phyloP scores from a whole-genome alignment of 768 basidiomycete genomes.

The Leccinellum luteum region DNA sequence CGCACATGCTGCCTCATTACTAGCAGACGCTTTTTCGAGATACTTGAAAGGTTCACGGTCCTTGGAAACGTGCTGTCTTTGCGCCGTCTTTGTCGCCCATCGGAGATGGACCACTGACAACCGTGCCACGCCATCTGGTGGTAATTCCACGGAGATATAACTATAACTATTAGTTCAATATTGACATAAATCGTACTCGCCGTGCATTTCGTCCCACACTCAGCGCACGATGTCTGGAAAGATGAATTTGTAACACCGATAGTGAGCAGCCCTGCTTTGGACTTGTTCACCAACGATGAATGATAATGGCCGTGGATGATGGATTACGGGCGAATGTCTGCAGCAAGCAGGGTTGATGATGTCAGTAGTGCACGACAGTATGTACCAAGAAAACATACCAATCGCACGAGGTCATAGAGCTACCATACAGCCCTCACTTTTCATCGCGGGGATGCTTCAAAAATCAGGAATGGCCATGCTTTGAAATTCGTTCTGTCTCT shows the following conservation, averaged over 20 bases:
- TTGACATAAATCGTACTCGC: constrained; percentile 33
- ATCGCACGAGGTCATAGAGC: constrained; percentile 81
- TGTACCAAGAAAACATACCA: constrained; percentile 44
- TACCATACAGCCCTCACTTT: constrained; percentile 91
- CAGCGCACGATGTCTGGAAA: constrained; percentile 72
- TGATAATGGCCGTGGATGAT: constrained; percentile 93
- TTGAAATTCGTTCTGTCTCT: constrained; percentile 56
- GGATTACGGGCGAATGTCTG: constrained; percentile 90
- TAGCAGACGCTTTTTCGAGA: constrained; percentile 58
- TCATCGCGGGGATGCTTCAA: constrained; percentile 70
- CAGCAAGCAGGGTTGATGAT: constrained; percentile 60
- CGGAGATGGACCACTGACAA: constrained; percentile 57
- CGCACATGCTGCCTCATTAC: constrained; percentile 52
- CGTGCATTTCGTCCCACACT: constrained; percentile 58
- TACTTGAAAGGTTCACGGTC: constrained; percentile 72
- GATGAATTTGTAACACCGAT: constrained; percentile 84
- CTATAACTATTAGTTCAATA: background rate
- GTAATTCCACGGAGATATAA: background rate
- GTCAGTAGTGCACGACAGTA: background rate
- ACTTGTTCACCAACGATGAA: constrained; percentile 68
- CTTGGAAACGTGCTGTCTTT: constrained; percentile 83
- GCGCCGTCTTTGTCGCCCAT: constrained; percentile 77
- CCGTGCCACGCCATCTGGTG: constrained; percentile 4
- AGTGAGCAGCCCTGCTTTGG: constrained; percentile 68
- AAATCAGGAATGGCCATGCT: constrained; percentile 80